Evolutionary conservation across 345 rosid species (phyloP), one percentile per base, ranked within the genome.

Genomic region (Cardamine resedifolia): DNA sequence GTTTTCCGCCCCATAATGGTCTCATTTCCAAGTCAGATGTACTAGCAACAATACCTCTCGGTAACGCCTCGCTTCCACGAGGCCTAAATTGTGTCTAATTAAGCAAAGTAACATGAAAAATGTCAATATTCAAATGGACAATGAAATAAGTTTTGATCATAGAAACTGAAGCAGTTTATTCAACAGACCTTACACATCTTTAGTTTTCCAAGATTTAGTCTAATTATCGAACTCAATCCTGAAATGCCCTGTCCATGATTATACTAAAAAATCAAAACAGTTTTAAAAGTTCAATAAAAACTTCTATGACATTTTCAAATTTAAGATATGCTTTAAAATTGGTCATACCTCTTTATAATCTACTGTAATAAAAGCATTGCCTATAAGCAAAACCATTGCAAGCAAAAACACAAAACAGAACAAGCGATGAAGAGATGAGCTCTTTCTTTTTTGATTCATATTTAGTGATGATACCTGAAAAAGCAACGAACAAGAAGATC

Each of bases 21-120:
- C 81, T 41, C 87, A 88, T 72, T 85, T 88, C 89, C 65, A 88
- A 78, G 71, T 92, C 88, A 18, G 98, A 86, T 58, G 85, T 86
- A 61, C 71, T 68, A 15, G 86, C 77, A 68, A 89, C 78, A 28
- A 92, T 86, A 7, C 92, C 98, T 82, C 55, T 66, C 21, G 98
- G 98, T 51, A 92, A 74, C 5, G 79, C 58, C 77, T 83, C 84
- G 27, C 73, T 81, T 60, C 92, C 87, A 19, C 4, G 36, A 52
- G 81, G 82, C 58, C 81, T 78, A 45, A 76, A 18, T 20, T 71
- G 85, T 51, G 67, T 73, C 90, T 87, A 77, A 41, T 50, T 26
- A 39, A 30, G 66, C 43, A 62, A 45, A 60, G 38, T 23, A 41
- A 52, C 23, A 68, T 12, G 18, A 30, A 19, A 65, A 26, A 2